Evolutionary conservation across 768 basidiomycete species (phyloP).

Genomic region (Mrakia frigida): DNA sequence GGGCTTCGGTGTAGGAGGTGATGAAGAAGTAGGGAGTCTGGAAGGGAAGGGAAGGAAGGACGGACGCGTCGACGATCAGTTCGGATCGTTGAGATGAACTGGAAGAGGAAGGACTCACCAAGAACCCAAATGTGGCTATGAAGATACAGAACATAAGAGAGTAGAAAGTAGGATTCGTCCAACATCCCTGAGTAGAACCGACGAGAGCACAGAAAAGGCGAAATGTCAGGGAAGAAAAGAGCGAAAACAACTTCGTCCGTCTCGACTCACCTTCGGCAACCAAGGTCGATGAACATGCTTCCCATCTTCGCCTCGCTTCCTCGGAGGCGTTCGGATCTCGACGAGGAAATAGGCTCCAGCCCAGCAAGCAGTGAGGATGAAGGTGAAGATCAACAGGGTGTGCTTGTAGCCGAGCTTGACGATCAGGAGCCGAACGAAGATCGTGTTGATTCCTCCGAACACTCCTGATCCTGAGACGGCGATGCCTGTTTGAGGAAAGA

Average conservation of each 20-base stretch:
- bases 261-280: constrained; percentile 16
- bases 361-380: constrained; percentile 10
- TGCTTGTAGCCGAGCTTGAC: constrained; percentile 7
- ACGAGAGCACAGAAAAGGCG: neutral
- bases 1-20: constrained; percentile 9
- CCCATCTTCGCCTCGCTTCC: neutral
- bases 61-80: neutral
- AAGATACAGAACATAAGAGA: constrained; percentile 15
- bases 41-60: neutral
- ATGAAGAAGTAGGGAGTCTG: constrained; percentile 19
- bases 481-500: neutral
- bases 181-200: neutral
- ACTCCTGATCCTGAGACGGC: constrained; percentile 20
- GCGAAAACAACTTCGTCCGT: neutral
- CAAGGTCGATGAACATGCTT: constrained; percentile 13
- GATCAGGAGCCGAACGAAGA: constrained; percentile 22
- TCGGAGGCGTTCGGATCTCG: neutral
- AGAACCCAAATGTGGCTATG: constrained; percentile 11
- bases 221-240: no score
- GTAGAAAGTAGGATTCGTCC: constrained; percentile 7
- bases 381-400: constrained; percentile 19
- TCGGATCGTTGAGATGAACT: neutral
- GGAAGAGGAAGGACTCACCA: neutral
- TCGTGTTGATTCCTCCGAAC: constrained; percentile 2
- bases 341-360: constrained; percentile 4